These are phyloP conservation scores for Sophora flavescens DNA, from an alignment of 306 rosid species.

Conservation along the genomic window DNA sequence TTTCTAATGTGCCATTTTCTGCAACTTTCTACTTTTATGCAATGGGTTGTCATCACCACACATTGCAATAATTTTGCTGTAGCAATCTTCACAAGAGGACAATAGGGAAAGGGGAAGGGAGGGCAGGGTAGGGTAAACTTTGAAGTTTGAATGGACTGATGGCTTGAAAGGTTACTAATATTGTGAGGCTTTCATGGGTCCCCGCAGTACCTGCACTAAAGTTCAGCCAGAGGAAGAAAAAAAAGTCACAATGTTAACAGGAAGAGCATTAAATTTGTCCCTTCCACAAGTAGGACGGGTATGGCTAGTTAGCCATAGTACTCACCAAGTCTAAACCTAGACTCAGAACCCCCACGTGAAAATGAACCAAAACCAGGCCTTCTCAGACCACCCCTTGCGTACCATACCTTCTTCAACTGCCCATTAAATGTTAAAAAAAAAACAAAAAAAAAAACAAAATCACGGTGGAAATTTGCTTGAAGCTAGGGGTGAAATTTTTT, in stretches of 20 bases:
- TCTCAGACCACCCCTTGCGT: slow-evolving; percentile 34
- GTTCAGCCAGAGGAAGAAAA: not conserved
- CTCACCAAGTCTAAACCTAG: slow-evolving; percentile 26
- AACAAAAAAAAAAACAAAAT: not conserved
- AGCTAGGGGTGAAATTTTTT: not conserved
- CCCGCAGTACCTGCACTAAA: not conserved
- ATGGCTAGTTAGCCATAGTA: not conserved
- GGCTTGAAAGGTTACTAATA: not conserved
- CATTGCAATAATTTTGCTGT: not conserved
- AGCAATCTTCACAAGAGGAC: not conserved
- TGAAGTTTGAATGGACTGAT: not conserved
- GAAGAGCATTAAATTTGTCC: slow-evolving; percentile 50
- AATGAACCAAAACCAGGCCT: slow-evolving; percentile 20
- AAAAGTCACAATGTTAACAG: not conserved
- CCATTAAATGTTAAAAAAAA: slow-evolving; percentile 43
- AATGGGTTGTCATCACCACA: not conserved
- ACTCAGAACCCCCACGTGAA: slow-evolving; percentile 54
- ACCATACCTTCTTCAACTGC: slow-evolving; percentile 45
- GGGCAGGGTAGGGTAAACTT: not conserved
- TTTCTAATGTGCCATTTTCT: not conserved
- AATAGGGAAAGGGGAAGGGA: not conserved
- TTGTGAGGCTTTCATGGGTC: not conserved
- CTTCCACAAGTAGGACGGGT: slow-evolving; percentile 26
- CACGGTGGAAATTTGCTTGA: not conserved
- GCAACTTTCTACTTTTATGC: not conserved